Evolutionary conservation across 345 rosid genomes (phyloP).

Genomic region (Bretschneidera sinensis): DNA sequence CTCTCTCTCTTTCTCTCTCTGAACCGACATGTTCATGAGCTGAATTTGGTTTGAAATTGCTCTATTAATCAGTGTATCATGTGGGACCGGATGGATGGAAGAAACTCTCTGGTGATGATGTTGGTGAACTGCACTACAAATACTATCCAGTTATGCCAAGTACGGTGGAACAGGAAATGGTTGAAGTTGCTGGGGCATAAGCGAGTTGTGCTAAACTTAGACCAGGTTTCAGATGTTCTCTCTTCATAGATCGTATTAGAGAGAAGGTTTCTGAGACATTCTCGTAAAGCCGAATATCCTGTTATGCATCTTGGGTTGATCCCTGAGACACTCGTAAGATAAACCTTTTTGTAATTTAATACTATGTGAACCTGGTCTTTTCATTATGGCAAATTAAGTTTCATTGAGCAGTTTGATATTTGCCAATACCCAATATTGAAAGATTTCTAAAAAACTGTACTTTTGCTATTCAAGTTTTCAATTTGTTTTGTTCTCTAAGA

Average conservation of each 20-base stretch:
- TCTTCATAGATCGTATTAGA: not conserved
- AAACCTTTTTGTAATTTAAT: too few relatives aligned
- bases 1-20: slow-evolving; percentile 14
- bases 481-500: too few relatives aligned
- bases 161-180: slow-evolving; percentile 86
- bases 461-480: too few relatives aligned
- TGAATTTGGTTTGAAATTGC: slow-evolving; percentile 3
- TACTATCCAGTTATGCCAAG: slow-evolving; percentile 66
- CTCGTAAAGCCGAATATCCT: not conserved
- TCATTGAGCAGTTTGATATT: too few relatives aligned
- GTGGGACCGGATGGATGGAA: slow-evolving; percentile 97
- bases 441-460: too few relatives aligned
- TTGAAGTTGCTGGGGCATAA: slow-evolving; percentile 36
- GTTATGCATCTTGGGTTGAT: not conserved
- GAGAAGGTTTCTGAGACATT: not conserved
- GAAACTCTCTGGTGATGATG: slow-evolving; percentile 95
- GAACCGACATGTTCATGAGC: not conserved
- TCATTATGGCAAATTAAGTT: too few relatives aligned
- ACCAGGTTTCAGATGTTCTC: not conserved
- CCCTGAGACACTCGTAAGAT: too few relatives aligned
- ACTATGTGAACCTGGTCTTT: too few relatives aligned
- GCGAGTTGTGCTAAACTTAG: not conserved
- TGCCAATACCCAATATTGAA: too few relatives aligned
- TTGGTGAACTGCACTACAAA: slow-evolving; percentile 85
- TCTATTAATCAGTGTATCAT: slow-evolving; percentile 57